Evolutionary conservation across 192 early-diverging fungal species (phyloP).

Genomic region (Paraglomus brasilianum): DNA sequence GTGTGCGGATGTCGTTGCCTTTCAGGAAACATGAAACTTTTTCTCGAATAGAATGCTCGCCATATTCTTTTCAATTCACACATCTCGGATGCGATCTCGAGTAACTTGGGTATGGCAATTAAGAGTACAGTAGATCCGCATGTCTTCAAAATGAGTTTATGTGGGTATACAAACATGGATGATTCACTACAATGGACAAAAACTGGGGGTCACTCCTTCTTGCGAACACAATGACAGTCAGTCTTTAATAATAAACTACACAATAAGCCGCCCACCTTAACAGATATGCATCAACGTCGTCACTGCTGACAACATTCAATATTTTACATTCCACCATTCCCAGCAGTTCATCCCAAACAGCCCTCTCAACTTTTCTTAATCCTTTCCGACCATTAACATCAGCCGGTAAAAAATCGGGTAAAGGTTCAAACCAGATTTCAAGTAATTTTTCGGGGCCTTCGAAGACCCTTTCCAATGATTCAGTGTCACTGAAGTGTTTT

Average conservation of each 20-base stretch:
- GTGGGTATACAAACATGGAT: constrained; percentile 96
- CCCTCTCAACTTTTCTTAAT: constrained; percentile 69
- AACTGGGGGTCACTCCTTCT: neutral
- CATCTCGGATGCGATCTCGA: constrained; percentile 73
- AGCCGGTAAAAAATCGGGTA: constrained; percentile 42
- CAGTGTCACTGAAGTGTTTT: too few species aligned
- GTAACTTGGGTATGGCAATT: constrained; percentile 80
- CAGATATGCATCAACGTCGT: constrained; percentile 85
- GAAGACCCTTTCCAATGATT: constrained; percentile 49
- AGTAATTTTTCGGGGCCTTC: constrained; percentile 98
- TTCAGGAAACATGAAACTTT: constrained; percentile 95
- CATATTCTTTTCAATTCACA: constrained; percentile 67
- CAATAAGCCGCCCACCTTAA: constrained; percentile 56
- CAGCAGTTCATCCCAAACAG: constrained; percentile 92
- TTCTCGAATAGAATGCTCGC: constrained; percentile 94
- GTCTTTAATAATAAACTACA: constrained; percentile 17
- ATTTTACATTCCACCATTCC: constrained; percentile 92
- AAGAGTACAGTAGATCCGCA: constrained; percentile 96
- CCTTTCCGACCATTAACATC: constrained; percentile 53
- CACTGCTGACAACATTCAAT: constrained; percentile 80
- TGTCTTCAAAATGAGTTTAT: constrained; percentile 95
- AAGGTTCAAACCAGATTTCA: constrained; percentile 91
- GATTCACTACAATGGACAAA: constrained; percentile 69
- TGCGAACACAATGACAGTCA: neutral
- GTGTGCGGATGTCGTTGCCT: constrained; percentile 85